Evolutionary conservation across 805 yeast genomes (phyloP), one percentile per base, ranked within the genome.

Genomic region (Huiozyma naganishii): DNA sequence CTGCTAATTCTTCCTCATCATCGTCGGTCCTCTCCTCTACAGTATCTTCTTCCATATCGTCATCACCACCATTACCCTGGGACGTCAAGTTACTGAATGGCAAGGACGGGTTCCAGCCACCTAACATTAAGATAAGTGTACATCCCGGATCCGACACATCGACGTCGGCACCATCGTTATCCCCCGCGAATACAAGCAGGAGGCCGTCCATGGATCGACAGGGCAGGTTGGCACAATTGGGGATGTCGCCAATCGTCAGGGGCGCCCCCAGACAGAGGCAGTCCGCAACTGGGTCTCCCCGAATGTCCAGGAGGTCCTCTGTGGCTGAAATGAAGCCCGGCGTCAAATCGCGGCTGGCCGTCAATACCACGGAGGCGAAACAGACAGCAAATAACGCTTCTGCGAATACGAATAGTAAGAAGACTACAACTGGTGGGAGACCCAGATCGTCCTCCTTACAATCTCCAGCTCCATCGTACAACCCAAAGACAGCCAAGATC

Each of bases 381-480:
- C 13, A n/a, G 17, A 8, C 37, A 12, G 12, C 37, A 4, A 10
- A 11, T 17, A 6, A 6, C 12, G 37, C 17, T 8, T 8, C 11
- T 7, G 12, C 37, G 8, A 34, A 3, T 9, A n/a, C 8, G 9
- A 34, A 12, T 12, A 5, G 17, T 17, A 12, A n/a, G 9, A 8
- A 8, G 8, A 13, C 44, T 17, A 35, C 35, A 12, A 5, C 37
- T 7, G 37, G 33, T 17, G 32, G 44, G 37, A 50, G 64, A 36
- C 53, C 58, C 27, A 54, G 66, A 40, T 61, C 67, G 7, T 52
- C 65, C 1, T 63, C 67, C 4, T 49, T 62, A 28, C 66, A 62
- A 44, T 50, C 65, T 5, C 23, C 23, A 17, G 43, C 35, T 32
- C 39, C 29, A 30, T 11, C 9, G 33, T 11, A 11, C n/a, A 30